These are phyloP conservation scores for Combretum micranthum DNA, from an alignment of 345 rosid species.

Conservation along the genomic window DNA sequence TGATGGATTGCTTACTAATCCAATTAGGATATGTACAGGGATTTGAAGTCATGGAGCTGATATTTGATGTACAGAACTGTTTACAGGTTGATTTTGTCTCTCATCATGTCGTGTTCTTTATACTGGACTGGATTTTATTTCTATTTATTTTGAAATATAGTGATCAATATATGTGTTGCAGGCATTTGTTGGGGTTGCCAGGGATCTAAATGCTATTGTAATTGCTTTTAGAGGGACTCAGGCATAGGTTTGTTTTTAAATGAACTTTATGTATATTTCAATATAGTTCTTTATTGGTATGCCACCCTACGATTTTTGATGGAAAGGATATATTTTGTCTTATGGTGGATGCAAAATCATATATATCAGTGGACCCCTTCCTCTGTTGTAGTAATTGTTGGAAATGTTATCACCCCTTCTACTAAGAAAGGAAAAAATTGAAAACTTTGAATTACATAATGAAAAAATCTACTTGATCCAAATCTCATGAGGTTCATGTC, in stretches of 20 bases:
- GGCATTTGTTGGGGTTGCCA: constrained; percentile 75
- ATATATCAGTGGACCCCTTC: too few relatives aligned
- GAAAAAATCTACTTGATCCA: too few relatives aligned
- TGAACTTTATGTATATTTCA: neutral
- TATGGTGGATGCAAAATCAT: too few relatives aligned
- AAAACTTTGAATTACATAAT: too few relatives aligned
- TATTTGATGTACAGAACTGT: constrained; percentile 77
- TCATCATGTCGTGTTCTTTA: neutral
- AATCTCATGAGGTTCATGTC: too few relatives aligned
- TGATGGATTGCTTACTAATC: neutral
- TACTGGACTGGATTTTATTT: neutral
- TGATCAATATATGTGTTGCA: constrained; percentile 14
- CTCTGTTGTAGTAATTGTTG: too few relatives aligned
- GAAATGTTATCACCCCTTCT: too few relatives aligned
- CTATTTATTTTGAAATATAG: constrained; percentile 6
- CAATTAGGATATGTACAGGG: constrained; percentile 45
- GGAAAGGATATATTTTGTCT: too few relatives aligned
- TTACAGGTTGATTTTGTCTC: constrained; percentile 46
- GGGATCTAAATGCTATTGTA: constrained; percentile 49
- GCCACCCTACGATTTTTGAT: too few relatives aligned
- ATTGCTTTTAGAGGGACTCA: constrained; percentile 79
- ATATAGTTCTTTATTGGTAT: neutral
- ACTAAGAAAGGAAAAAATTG: too few relatives aligned
- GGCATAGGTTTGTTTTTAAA: constrained; percentile 37
- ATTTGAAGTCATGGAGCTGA: constrained; percentile 69